A percentile compares a stretch with the other conserved stretches of the same genome.
phyloP scores from a whole-genome alignment of 2,329 filamentous ascomycete species.

The Chaetomium sp. region DNA sequence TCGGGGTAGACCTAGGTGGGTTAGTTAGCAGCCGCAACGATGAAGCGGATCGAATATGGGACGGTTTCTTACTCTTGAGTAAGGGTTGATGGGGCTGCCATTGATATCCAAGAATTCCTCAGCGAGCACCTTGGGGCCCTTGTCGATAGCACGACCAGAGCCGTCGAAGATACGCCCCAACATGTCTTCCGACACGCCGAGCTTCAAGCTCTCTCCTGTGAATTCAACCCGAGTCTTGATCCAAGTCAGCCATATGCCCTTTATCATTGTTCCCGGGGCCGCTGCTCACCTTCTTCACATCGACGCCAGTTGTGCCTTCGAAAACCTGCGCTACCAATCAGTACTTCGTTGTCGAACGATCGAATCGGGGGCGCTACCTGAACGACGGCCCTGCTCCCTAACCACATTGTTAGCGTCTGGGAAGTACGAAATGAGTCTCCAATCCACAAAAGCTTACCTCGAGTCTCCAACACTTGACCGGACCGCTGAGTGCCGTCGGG shows the following conservation, averaged over 20 bases:
- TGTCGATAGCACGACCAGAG: constrained; percentile 95
- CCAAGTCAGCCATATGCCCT: constrained; percentile 14
- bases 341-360: constrained; percentile 7
- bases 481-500: constrained; percentile 91
- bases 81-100: constrained; percentile 97
- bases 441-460: constrained; percentile 56
- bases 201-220: constrained; percentile 92
- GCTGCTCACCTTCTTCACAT: constrained; percentile 86
- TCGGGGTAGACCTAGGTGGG: constrained; percentile 79
- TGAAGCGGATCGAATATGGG: not conserved
- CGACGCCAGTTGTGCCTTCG: constrained; percentile 92
- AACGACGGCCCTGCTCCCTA: constrained; percentile 88
- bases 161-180: constrained; percentile 97
- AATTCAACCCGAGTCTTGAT: constrained; percentile 93
- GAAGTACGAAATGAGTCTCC: not conserved
- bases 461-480: constrained; percentile 93
- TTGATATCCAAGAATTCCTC: constrained; percentile 99
- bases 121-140: constrained; percentile 94
- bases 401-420: constrained; percentile 1
- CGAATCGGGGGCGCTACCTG: constrained; percentile 54
- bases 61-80: constrained; percentile 68
- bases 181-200: constrained; percentile 99
- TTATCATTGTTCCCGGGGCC: not conserved
- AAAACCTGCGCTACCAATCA: constrained; percentile 63
- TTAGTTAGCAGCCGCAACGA: constrained; percentile 16